phyloP scores from a whole-genome alignment of 2,329 filamentous ascomycete species.

The Talaromyces pinophilus region DNA sequence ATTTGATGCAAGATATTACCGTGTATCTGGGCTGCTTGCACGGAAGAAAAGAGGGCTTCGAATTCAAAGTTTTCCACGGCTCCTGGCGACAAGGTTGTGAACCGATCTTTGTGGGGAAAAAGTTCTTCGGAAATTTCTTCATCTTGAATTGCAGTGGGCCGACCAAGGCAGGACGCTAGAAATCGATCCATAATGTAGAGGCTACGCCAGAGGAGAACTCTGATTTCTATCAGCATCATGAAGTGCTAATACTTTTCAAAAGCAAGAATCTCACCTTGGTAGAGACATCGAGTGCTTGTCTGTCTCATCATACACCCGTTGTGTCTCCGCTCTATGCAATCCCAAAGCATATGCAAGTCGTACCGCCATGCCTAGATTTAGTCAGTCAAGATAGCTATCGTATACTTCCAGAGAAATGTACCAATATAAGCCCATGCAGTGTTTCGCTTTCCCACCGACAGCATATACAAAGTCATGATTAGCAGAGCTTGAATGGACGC shows the following conservation, averaged over 20 bases:
- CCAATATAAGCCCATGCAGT: conserved; percentile 64
- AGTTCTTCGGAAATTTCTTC: conserved; percentile 61
- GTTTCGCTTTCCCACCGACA: conserved; percentile 63
- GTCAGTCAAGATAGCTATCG: background rate
- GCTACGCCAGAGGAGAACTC: conserved; percentile 61
- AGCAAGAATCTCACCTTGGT: conserved; percentile 33
- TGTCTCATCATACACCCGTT: conserved; percentile 34
- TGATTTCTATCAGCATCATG: conserved; percentile 12
- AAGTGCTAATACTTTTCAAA: background rate
- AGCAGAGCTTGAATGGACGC: conserved; percentile 66
- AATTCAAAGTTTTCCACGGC: conserved; percentile 36
- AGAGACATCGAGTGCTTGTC: conserved; percentile 24
- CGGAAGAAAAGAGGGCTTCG: conserved; percentile 55
- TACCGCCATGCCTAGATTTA: conserved; percentile 60
- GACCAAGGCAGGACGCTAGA: conserved; percentile 62
- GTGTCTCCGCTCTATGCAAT: conserved; percentile 61
- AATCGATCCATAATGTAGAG: conserved; percentile 67
- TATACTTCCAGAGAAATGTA: conserved; percentile 27
- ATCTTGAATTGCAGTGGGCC: conserved; percentile 63
- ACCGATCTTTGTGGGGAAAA: conserved; percentile 30
- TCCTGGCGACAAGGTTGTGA: conserved; percentile 8
- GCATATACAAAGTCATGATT: conserved; percentile 65
- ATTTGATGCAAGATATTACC: conserved; percentile 60
- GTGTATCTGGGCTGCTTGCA: conserved; percentile 60
- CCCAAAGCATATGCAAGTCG: conserved; percentile 64